Conservation (phyloP, 805 yeast species). For the Spathaspora passalidarum region DNA sequence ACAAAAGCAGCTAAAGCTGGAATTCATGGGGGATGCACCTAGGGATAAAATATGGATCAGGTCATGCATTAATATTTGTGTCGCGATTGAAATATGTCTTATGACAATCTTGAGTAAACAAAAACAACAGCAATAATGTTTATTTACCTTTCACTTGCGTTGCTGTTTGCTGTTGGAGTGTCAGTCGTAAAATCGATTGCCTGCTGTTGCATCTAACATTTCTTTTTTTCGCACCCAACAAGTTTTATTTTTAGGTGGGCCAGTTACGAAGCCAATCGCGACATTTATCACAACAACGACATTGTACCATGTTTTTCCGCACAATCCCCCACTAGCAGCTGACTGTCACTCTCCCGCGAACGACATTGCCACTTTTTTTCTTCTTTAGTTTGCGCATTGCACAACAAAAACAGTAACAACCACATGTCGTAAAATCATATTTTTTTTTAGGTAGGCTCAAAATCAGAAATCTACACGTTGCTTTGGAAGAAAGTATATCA, state of each 20-base stretch:
- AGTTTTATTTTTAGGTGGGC: too few species aligned
- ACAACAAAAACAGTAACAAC: not conserved
- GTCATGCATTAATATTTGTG: too few species aligned
- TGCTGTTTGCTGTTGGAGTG: not conserved
- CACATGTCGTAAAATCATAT: not conserved
- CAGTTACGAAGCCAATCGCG: not conserved
- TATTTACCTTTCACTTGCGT: not conserved
- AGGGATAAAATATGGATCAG: too few species aligned
- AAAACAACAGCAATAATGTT: too few species aligned
- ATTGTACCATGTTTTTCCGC: not conserved
- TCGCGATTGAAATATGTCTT: too few species aligned
- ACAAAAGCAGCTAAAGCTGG: too few species aligned
- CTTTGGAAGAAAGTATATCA: not conserved
- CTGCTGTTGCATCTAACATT: not conserved
- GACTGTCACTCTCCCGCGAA: too few species aligned
- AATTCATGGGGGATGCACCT: too few species aligned
- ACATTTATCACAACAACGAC: not conserved
- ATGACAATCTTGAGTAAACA: too few species aligned
- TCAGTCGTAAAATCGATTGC: not conserved
- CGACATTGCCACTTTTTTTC: not conserved
- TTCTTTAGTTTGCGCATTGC: not conserved
- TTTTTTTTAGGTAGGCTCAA: not conserved
- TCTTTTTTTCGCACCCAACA: slow-evolving; percentile 1
- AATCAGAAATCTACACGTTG: not conserved
- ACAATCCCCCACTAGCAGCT: too few species aligned